These are phyloP conservation scores for Ajuga reptans DNA, from an alignment of 305 asterid genomes.

Conservation along the genomic window DNA sequence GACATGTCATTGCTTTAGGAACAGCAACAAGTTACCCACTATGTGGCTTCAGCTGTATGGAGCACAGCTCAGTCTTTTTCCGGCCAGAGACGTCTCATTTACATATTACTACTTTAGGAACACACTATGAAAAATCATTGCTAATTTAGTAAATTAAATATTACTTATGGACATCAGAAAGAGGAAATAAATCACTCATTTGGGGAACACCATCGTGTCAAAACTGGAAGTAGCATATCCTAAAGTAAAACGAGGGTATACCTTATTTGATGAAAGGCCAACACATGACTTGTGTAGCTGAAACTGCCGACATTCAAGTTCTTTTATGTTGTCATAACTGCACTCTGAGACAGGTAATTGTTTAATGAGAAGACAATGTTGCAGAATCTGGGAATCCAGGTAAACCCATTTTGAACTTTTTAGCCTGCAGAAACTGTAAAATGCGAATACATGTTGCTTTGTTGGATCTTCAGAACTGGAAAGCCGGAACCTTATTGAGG, in stretches of 20 bases:
- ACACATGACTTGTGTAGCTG: slow-evolving; percentile 24
- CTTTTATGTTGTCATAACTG: slow-evolving; percentile 69
- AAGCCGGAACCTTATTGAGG: slow-evolving; percentile 67
- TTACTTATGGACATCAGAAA: background rate
- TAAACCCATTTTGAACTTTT: slow-evolving; percentile 53
- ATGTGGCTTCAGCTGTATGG: background rate
- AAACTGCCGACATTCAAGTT: slow-evolving; percentile 40
- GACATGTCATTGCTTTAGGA: slow-evolving; percentile 8
- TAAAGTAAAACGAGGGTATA: slow-evolving; percentile 24
- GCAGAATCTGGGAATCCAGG: slow-evolving; percentile 61
- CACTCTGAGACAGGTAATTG: slow-evolving; percentile 69
- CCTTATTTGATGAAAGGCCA: slow-evolving; percentile 46
- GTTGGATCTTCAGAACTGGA: slow-evolving; percentile 44
- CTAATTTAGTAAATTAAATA: background rate
- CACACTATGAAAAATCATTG: background rate
- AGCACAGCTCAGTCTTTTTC: background rate
- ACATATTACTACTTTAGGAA: slow-evolving; percentile 6
- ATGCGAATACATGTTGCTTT: slow-evolving; percentile 57
- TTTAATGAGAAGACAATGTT: slow-evolving; percentile 50
- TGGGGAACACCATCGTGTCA: slow-evolving; percentile 2
- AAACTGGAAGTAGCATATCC: slow-evolving; percentile 4
- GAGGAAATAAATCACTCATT: slow-evolving; percentile 11
- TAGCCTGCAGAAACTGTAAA: slow-evolving; percentile 58
- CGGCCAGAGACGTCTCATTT: background rate
- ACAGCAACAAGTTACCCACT: background rate